Base-by-base conservation (phyloP, 2,329 filamentous ascomycete genomes). In the Ophiostoma sp. region DNA sequence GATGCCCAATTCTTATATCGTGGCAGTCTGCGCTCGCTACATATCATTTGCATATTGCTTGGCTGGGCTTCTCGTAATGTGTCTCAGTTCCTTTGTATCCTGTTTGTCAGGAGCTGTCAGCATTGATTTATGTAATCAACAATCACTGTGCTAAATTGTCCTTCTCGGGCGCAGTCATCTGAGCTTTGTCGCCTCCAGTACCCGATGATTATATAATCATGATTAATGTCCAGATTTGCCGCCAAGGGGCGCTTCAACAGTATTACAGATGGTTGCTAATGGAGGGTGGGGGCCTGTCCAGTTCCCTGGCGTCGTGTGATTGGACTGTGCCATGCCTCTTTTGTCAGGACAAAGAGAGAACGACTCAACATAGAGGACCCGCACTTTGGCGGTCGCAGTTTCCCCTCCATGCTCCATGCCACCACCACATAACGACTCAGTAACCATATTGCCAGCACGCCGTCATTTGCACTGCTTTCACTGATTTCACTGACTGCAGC, bases 311-410 rank as follows among this genome's bases (percentile, higher is more conserved):
- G 60, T 35, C 31, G 60, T 64, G 27, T 64, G 60, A 64, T 64
- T 64, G 62, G 62, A 11, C 11, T 39, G 35, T 11, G 20, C 62
- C 10, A 15, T 39, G 35, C 20, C 33, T 39, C 27, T 33, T 31
- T 62, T 11, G 57, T 17, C 33, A 39, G 62, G 4, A 65, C 62
- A 65, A 65, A 65, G 62, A 64, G 27, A 60, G n/a, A 44, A 41
- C 65, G n/a, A 10, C 36, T 15, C 35, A 41, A 39, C 62, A 4
- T 20, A 13, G 65, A 65, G 65, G 65, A 67, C 65, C 65, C 65
- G 65, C 65, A 67, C 36, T 67, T 41, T 67, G 65, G 36, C 35
- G 65, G 66, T 54, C 66, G 66, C 44, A 68, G 54, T 68, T 68
- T 60, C 67, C 67, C 67, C 54, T 64, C 52, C 36, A 62, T 62